Conservation (phyloP, 164 flowering plant species). For the Chloranthus sessilifolius region DNA sequence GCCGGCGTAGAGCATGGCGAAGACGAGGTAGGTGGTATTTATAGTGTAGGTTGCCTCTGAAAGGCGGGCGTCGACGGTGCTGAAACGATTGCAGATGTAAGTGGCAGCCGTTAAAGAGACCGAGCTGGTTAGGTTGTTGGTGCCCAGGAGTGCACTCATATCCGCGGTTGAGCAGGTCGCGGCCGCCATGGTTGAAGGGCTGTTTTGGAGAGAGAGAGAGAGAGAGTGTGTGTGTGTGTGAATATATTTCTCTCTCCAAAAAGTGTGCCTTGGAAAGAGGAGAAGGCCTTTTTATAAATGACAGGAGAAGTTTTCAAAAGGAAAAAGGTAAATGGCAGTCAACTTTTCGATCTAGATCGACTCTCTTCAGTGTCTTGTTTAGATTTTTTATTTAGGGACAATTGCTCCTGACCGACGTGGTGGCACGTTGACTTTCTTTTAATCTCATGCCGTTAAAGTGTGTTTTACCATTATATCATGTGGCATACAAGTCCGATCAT, state of each 20-base stretch:
- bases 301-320: too few species aligned
- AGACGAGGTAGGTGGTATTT: slow-evolving; percentile 37
- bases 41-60: slow-evolving; percentile 24
- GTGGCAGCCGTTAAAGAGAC: slow-evolving; percentile 25
- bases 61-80: slow-evolving; percentile 7
- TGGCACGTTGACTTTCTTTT: too few species aligned
- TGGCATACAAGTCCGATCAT: too few species aligned
- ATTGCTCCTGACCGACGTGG: too few species aligned
- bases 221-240: background rate
- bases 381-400: too few species aligned
- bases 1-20: slow-evolving; percentile 56
- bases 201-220: slow-evolving; percentile 1
- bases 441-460: too few species aligned
- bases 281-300: background rate
- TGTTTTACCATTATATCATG: too few species aligned
- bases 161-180: slow-evolving; percentile 32
- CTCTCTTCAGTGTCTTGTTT: too few species aligned
- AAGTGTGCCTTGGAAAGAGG: background rate
- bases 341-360: too few species aligned
- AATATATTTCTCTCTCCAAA: background rate
- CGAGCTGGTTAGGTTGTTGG: slow-evolving; percentile 8
- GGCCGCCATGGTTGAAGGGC: slow-evolving; percentile 18
- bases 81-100: slow-evolving; percentile 29
- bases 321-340: too few species aligned
- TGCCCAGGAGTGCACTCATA: slow-evolving; percentile 22